These are phyloP conservation scores for Globisporangium splendens DNA, from an alignment of 352 stramenopile species.

Conservation along the genomic window DNA sequence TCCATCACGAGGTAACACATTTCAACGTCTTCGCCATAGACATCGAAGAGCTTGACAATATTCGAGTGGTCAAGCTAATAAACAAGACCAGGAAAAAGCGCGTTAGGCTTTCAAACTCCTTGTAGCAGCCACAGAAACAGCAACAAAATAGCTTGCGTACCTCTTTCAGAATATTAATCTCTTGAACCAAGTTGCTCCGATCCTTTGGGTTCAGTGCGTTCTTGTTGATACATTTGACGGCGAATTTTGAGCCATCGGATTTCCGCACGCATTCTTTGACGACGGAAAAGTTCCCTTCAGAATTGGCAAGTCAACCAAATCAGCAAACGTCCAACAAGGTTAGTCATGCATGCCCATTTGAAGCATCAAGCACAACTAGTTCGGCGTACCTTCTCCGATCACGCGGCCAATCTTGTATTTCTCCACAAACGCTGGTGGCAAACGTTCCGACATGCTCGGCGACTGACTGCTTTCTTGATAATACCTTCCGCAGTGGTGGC, in stretches of 20 bases:
- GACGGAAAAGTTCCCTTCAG: slow-evolving; percentile 79
- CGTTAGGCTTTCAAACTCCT: background rate
- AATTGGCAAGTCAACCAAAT: background rate
- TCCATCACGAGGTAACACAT: slow-evolving; percentile 91
- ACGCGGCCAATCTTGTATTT: slow-evolving; percentile 79
- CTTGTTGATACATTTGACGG: slow-evolving; percentile 87
- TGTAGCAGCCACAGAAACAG: background rate
- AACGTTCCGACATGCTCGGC: slow-evolving; percentile 40
- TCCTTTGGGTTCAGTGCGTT: slow-evolving; percentile 75
- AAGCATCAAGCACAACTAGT: no score
- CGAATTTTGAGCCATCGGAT: slow-evolving; percentile 47
- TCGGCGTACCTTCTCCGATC: slow-evolving; percentile 54
- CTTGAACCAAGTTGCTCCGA: slow-evolving; percentile 68
- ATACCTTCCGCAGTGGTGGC: no score
- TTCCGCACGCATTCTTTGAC: slow-evolving; percentile 73
- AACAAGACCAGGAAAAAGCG: background rate
- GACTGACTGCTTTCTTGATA: background rate
- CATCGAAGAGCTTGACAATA: slow-evolving; percentile 86
- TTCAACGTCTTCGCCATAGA: slow-evolving; percentile 68
- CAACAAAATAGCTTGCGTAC: slow-evolving; percentile 13
- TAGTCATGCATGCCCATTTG: background rate
- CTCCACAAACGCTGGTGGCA: slow-evolving; percentile 57
- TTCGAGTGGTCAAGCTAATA: slow-evolving; percentile 74
- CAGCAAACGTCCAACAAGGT: background rate
- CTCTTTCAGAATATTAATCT: slow-evolving; percentile 83